phyloP scores from a whole-genome alignment of 2,329 filamentous ascomycete genomes.

The Aspergillus costaricaensis region DNA sequence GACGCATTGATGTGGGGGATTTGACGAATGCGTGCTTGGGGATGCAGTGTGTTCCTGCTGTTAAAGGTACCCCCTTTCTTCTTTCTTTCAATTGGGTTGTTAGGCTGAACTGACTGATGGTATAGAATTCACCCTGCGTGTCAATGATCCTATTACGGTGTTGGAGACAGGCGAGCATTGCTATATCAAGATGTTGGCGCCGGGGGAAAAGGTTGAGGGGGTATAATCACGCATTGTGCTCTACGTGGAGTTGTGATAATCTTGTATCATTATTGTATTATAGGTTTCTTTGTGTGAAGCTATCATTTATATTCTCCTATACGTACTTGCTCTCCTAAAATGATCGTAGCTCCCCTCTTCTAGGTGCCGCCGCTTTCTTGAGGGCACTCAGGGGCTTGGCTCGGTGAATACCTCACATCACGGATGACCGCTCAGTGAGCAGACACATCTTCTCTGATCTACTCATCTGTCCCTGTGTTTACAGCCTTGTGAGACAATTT shows the following conservation, averaged over 20 bases:
- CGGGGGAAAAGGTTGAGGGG: constrained; percentile 34
- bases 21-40: constrained; percentile 53
- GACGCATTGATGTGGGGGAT: constrained; percentile 55
- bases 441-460: too few relatives aligned
- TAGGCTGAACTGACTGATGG: neutral
- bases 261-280: neutral
- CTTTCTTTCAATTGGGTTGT: neutral
- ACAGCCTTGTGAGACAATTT: too few relatives aligned
- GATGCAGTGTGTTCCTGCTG: constrained; percentile 52
- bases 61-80: constrained; percentile 21
- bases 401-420: too few relatives aligned
- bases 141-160: constrained; percentile 44
- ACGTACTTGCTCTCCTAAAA: too few relatives aligned
- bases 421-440: too few relatives aligned
- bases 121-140: constrained; percentile 36
- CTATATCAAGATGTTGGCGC: constrained; percentile 46
- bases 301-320: too few relatives aligned
- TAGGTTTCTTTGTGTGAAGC: too few relatives aligned
- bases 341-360: too few relatives aligned
- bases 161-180: constrained; percentile 46
- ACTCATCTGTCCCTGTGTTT: too few relatives aligned
- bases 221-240: constrained; percentile 15
- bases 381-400: too few relatives aligned
- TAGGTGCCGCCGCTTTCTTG: too few relatives aligned
- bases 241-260: too few relatives aligned